Evolutionary conservation across 192 early-diverging fungal genomes (phyloP).

Genomic region (Rhizoclosmatium globosum): DNA sequence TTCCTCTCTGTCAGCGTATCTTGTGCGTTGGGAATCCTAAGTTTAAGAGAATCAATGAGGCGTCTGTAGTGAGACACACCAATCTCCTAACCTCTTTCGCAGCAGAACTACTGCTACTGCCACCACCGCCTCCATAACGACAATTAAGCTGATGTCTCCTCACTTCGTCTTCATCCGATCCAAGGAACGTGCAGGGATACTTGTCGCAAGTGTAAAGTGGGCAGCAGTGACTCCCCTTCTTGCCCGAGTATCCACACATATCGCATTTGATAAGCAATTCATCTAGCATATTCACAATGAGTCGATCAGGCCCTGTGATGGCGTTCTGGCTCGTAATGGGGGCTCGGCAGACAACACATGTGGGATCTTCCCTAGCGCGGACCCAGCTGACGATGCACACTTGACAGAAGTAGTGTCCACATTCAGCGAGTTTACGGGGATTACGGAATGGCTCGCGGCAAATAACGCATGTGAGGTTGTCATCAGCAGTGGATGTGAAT

Average conservation of each 20-base stretch:
- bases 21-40: too few relatives aligned
- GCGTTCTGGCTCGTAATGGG: conserved; percentile 8
- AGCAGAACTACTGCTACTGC: background rate
- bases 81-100: background rate
- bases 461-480: conserved; percentile 24
- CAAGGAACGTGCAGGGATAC: conserved; percentile 8
- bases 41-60: too few relatives aligned
- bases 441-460: conserved; percentile 9
- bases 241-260: conserved; percentile 7
- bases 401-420: conserved; percentile 33
- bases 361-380: background rate
- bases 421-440: conserved; percentile 9
- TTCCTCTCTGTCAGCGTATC: background rate
- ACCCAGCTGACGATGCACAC: conserved; percentile 11
- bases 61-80: too few relatives aligned
- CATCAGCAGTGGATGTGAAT: background rate
- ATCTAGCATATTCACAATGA: conserved; percentile 11
- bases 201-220: conserved; percentile 4
- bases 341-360: conserved; percentile 11
- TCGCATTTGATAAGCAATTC: conserved; percentile 9
- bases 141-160: background rate
- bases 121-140: background rate
- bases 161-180: conserved; percentile 6
- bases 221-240: conserved; percentile 10
- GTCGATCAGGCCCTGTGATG: conserved; percentile 7